Evolutionary conservation across 2,329 filamentous ascomycete genomes (phyloP), one percentile per base, ranked within the genome.

Genomic region (Macrophomina tecta): DNA sequence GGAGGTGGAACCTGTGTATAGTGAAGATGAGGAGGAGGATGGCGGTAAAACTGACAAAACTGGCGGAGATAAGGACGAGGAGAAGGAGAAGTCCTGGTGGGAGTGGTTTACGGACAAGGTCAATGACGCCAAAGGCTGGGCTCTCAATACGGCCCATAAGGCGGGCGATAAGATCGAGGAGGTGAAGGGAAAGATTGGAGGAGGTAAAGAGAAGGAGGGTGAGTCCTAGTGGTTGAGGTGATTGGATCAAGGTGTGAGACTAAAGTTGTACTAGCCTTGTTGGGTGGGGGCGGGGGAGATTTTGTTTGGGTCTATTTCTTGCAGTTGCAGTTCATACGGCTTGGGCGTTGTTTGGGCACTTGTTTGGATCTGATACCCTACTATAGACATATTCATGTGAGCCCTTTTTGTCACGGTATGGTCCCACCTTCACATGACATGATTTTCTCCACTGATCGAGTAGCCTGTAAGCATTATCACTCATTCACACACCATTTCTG

Each of bases 51-150:
- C 23, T 23, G 23, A 23, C 23, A 23, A 23, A 23, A 23, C 2
- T 23, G 23, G 23, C 23, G 48, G 52, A 42, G 12, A 45, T 8
- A 38, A 38, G 16, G 42, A 12, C 0, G 53, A 51, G 2, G 32
- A 38, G 30, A 69, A 74, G 52, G 67, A 70, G 7, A 69, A 73
- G 62, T 69, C 69, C 16, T 78, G 72, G 76, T 79, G 77, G 77
- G 72, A 77, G 64, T 78, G 76, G 76, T 66, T 79, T 42, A 73
- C 73, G 49, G 76, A 79, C 14, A 75, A 77, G 67, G 76, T 73
- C 3, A 75, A 78, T 30, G 69, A 73, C 16, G 71, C 76, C 1
- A 74, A 76, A 62, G 73, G 74, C 11, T 79, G 77, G 77, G 77
- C 63, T 4, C 23, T 55, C 11, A 55, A 48, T 32, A 30, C 46